phyloP scores from a whole-genome alignment of 306 rosid species.

The Rosa lucieae region DNA sequence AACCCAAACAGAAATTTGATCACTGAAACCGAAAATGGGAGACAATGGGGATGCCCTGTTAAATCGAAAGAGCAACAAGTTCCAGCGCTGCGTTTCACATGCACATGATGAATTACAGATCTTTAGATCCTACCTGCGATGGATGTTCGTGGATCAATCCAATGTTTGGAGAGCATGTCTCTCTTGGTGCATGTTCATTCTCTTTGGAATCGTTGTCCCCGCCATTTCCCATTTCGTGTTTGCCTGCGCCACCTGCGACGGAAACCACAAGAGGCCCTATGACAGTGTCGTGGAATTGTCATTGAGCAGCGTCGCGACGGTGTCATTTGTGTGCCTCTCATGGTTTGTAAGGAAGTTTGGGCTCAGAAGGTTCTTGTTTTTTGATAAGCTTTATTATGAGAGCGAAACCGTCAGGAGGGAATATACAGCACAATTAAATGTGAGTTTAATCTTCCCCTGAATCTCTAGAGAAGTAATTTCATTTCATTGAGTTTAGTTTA shows the following conservation, averaged over 20 bases:
- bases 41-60: conserved; percentile 38
- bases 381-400: conserved; percentile 78
- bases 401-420: conserved; percentile 67
- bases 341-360: conserved; percentile 55
- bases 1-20: background rate
- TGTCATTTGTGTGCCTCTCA: conserved; percentile 70
- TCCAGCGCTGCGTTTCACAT: conserved; percentile 46
- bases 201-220: conserved; percentile 58
- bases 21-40: conserved; percentile 13
- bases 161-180: conserved; percentile 48
- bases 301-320: conserved; percentile 50
- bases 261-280: conserved; percentile 60
- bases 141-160: conserved; percentile 96
- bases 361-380: conserved; percentile 68
- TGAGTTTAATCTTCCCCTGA: conserved; percentile 30
- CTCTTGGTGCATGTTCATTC: conserved; percentile 66
- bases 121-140: conserved; percentile 71
- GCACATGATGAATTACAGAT: conserved; percentile 66
- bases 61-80: conserved; percentile 13
- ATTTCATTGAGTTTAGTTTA: too few relatives aligned
- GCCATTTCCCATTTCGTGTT: conserved; percentile 64
- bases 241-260: conserved; percentile 64
- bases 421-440: conserved; percentile 70
- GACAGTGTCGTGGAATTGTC: conserved; percentile 72
- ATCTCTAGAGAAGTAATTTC: background rate